Base-by-base conservation (phyloP, 1,284 basidiomycete species). In the Porodaedalea pini region DNA sequence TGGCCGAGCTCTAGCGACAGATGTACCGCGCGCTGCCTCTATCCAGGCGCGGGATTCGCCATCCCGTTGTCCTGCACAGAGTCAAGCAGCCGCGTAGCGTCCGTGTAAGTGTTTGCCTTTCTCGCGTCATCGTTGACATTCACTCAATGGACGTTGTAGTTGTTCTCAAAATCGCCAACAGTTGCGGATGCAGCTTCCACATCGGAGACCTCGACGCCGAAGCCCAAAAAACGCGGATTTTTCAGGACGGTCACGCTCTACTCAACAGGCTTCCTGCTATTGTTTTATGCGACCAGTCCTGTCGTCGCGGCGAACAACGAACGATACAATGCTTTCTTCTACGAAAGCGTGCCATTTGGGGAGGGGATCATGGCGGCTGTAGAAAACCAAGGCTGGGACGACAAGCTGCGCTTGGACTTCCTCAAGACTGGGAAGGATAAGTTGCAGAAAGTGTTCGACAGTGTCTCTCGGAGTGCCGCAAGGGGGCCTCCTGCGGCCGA, bases 241-340 rank as follows among this genome's bases (percentile, higher is more conserved):
- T 67, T 88, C 27, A 78, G 80, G 54, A 76, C 72, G 57, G 70
- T 88, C 0, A 59, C 82, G 43, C 70, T 90, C 59, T 83, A 82
- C 67, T 76, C 84, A 4, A 77, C 85, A n/a, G 76, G 79, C 11
- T 78, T 78, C 34, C 80, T 81, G n/a, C 79, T 82, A 43, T 81
- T 85, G n/a, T 91, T 92, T 74, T 94, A 93, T 74, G 75, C 85
- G 62, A 85, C 85, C 58, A 89, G 88, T 71, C 78, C 85, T 19
- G 89, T 91, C 67, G 75, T 83, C 61, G 82, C 90, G 21, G 86
- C 87, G 76, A 79, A 86, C 66, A 85, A 81, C 68, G 83, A 85
- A 63, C 70, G 76, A 4, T 92, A 91, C 75, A 84, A 87, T 69
- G 85, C 92, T 66, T 79, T 94, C 68, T 94, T 94, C 76, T 78